Evolutionary conservation across 2,329 filamentous ascomycete species (phyloP), one percentile per base, ranked within the genome.

Genomic region (Thelonectria rubi): DNA sequence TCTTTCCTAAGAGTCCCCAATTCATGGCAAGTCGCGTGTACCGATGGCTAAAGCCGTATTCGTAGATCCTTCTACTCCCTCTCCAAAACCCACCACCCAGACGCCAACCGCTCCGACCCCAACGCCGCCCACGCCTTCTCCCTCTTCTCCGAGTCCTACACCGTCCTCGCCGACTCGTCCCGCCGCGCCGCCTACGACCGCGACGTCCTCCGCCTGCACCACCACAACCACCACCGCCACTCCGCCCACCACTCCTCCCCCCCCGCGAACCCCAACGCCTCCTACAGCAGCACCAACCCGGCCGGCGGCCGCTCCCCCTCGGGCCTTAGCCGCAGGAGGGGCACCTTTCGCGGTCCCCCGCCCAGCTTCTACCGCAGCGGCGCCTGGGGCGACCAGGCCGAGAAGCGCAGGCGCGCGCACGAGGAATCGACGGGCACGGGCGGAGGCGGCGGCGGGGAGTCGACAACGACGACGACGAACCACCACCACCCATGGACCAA

Each of bases 51-150:
- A 63, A 51, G 14, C 14, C 7, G 9, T 24, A 4, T 12, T 46
- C 20, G 18, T 15, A 89, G 86, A 72, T 87, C 87, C 68, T 99
- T 97, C 86, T 98, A 97, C 84, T 79, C 85, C 63, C 91, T 98
- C 75, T 97, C 93, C 73, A 97, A 97, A 79, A 81, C 85, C 55
- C 90, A 97, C 84, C 95, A 99, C 78, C 95, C 95, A 1, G 95
- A 99, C 83, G 88, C 89, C 75, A 96, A 98, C 82, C 92, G 85
- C 62, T 74, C 85, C 69, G 90, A 97, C 77, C 90, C 91, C 5
- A 75, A 80, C 60, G 91, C 94, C 64, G 83, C 88, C 4, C 80
- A 86, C 60, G 91, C 89, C 74, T 99, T 97, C 83, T 88, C 93
- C 76, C 85, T 87, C 69, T 90, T 97, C 75, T 91, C 88, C 74